Conservation (phyloP, 2,329 filamentous ascomycete genomes). For the Phialocephala subalpina region DNA sequence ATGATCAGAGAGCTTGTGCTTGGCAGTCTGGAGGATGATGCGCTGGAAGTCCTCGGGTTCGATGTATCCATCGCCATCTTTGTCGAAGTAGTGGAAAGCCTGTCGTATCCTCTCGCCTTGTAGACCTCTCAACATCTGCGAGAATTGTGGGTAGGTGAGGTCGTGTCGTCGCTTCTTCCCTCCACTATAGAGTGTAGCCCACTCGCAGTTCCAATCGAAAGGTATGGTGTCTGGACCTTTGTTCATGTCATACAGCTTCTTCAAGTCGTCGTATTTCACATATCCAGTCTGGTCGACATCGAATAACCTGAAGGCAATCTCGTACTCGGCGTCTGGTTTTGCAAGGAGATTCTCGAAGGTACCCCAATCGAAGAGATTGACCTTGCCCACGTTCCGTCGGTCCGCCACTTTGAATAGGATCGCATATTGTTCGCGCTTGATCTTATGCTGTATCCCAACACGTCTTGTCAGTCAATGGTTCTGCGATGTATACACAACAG, state of each 20-base stretch:
- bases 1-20: slow-evolving; percentile 97
- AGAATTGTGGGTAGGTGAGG: slow-evolving; percentile 95
- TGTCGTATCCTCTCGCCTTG: slow-evolving; percentile 96
- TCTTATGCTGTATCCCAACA: slow-evolving; percentile 80
- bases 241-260: slow-evolving; percentile 85
- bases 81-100: slow-evolving; percentile 92
- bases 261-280: slow-evolving; percentile 91
- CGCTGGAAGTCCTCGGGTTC: slow-evolving; percentile 95
- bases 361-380: slow-evolving; percentile 86
- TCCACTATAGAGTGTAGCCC: slow-evolving; percentile 94
- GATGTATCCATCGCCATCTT: slow-evolving; percentile 92
- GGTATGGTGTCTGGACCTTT: slow-evolving; percentile 86
- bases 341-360: slow-evolving; percentile 92
- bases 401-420: slow-evolving; percentile 95
- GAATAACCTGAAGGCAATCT: slow-evolving; percentile 97
- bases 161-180: slow-evolving; percentile 86
- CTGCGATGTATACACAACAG: background rate
- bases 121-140: slow-evolving; percentile 95
- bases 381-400: slow-evolving; percentile 73
- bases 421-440: slow-evolving; percentile 93
- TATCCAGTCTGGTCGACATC: slow-evolving; percentile 83
- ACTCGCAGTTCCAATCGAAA: slow-evolving; percentile 97
- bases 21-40: slow-evolving; percentile 92
- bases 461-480: slow-evolving; percentile 39
- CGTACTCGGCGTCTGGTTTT: slow-evolving; percentile 97